Base-by-base conservation (phyloP, 306 rosid genomes). In the Hylodesmum podocarpum region DNA sequence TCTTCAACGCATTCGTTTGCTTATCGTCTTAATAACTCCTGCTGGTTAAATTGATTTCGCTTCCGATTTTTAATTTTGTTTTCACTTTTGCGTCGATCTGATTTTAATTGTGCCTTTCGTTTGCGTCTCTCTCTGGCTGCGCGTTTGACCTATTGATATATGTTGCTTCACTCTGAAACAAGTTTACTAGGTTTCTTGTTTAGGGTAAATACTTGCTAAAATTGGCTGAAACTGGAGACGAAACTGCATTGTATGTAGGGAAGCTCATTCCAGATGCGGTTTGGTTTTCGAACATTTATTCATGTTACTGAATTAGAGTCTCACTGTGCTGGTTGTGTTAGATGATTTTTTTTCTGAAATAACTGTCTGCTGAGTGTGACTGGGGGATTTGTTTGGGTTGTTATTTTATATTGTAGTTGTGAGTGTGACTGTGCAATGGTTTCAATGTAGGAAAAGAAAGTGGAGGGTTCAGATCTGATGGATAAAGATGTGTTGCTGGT, bases 401-500 rank as follows among this genome's bases (percentile, higher is more conserved):
- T 37, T 59, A 27, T 55, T 74, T 25, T 47, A 0, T 61, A 3
- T 25, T 46, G 40, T 41, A 33, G 27, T 8, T 3, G 70, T 33
- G 29, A 70, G 79, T 68, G n/a, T 75, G 51, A 25, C 22, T 34
- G 5, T 54, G 21, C 33, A 51, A 37, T 65, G 29, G 40, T 43
- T 70, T 76, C 64, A 43, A 76, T 79, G 78, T 85, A 92, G 97
- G 46, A 29, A 64, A 70, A 10, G 25, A 66, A 28, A 67, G 46
- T 66, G 24, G 91, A 77, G 66, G 97, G 78, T 16, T 54, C 72
- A 49, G 58, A 66, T 76, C 74, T 78, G 49, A n/a, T 74, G 22
- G 68, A 34, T n/a, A 82, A 84, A 83, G 98, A 91, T 46, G 85
- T 96, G 70, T 78, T 73, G 33, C 65, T 62, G 13, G 81, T 88